These are phyloP conservation scores for Gossypium stocksii DNA, from an alignment of 345 rosid genomes.

Conservation along the genomic window DNA sequence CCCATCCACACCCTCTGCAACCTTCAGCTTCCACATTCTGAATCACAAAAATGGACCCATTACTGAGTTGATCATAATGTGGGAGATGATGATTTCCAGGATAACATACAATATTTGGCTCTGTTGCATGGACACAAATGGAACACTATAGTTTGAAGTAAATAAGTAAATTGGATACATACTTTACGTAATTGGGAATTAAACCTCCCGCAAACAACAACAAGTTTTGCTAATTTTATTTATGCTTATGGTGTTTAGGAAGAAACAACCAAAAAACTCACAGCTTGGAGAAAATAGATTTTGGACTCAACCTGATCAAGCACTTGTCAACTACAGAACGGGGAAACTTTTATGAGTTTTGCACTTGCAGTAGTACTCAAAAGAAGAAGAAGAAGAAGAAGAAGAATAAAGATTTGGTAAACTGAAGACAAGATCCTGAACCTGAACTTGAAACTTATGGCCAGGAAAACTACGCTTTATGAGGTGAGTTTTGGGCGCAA, in stretches of 20 bases:
- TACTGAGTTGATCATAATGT: not conserved
- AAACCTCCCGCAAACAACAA: too few relatives aligned
- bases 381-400: not conserved
- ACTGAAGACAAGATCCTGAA: not conserved
- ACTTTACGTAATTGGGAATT: too few relatives aligned
- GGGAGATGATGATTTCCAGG: not conserved
- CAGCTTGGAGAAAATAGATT: not conserved
- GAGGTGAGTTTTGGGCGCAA: not conserved
- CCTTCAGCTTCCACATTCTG: slow-evolving; percentile 48
- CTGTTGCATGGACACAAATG: not conserved
- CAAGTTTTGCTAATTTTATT: not conserved
- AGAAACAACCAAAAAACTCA: not conserved
- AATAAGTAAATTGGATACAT: not conserved
- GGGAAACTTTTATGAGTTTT: not conserved
- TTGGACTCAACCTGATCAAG: not conserved
- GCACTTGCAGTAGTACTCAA: not conserved
- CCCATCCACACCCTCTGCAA: slow-evolving; percentile 36
- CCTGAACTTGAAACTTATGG: not conserved
- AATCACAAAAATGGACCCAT: not conserved
- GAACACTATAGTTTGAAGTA: not conserved
- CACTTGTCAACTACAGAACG: not conserved
- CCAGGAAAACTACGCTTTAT: not conserved
- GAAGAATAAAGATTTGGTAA: not conserved
- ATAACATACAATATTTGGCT: too few relatives aligned
- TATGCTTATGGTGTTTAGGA: not conserved